Conservation (phyloP, 345 rosid species). For the Crucihimalaya himalaica region DNA sequence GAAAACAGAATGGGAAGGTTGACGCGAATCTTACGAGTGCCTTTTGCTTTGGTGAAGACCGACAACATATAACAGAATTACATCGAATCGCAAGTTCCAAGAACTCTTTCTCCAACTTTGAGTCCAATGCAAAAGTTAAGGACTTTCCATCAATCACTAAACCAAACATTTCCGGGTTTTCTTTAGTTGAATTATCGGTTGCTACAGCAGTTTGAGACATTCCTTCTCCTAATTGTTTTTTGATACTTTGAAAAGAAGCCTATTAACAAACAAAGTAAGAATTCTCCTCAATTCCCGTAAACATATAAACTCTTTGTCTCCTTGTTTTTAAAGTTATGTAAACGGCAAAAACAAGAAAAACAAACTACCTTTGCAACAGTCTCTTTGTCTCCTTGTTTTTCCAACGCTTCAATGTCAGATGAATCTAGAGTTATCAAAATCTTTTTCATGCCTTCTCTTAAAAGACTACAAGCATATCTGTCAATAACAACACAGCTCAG, state of each 20-base stretch:
- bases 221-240: conserved; percentile 52
- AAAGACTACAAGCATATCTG: conserved; percentile 85
- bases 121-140: conserved; percentile 59
- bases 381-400: conserved; percentile 62
- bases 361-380: conserved; percentile 53
- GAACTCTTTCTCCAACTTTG: conserved; percentile 50
- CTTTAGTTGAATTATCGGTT: conserved; percentile 30
- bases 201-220: conserved; percentile 36
- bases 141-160: conserved; percentile 90
- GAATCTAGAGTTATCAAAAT: conserved; percentile 68
- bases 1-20: background rate
- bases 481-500: conserved; percentile 15
- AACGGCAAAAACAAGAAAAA: background rate
- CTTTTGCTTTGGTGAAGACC: conserved; percentile 91
- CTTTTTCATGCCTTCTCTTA: conserved; percentile 70
- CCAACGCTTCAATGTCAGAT: conserved; percentile 59
- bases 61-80: conserved; percentile 82
- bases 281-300: background rate
- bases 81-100: conserved; percentile 67
- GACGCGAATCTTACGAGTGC: conserved; percentile 71
- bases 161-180: conserved; percentile 43
- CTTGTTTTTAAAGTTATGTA: conserved; percentile 39
- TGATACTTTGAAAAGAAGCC: conserved; percentile 64
- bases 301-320: conserved; percentile 45
- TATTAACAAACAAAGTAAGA: conserved; percentile 27